These are phyloP conservation scores for Penicillium sp. DNA, from an alignment of 2,329 filamentous ascomycete species.

Conservation along the genomic window DNA sequence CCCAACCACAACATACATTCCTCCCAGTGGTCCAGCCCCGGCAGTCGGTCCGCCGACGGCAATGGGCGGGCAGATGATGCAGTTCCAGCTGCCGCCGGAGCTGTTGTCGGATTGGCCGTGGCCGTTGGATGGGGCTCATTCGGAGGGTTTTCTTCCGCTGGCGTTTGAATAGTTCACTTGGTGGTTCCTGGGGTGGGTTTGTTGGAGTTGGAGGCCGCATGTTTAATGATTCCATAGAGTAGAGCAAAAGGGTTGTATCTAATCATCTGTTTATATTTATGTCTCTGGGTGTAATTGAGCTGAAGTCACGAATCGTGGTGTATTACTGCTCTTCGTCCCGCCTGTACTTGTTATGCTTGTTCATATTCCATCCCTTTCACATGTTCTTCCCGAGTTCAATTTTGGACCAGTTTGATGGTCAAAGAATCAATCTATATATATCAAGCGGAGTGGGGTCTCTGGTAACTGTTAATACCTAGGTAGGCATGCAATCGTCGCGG, in stretches of 20 bases:
- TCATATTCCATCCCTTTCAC: background rate
- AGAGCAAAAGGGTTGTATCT: background rate
- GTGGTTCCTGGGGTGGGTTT: background rate
- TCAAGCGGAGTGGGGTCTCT: background rate
- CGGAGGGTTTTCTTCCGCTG: constrained; percentile 24
- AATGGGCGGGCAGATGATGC: constrained; percentile 24
- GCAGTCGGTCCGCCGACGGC: constrained; percentile 6
- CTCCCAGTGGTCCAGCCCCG: background rate
- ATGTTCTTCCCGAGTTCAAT: background rate
- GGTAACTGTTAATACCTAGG: background rate
- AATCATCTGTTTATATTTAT: background rate
- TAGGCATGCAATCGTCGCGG: too few relatives aligned
- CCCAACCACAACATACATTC: constrained; percentile 8
- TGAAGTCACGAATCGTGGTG: background rate
- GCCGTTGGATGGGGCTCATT: constrained; percentile 26
- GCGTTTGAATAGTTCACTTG: constrained; percentile 17
- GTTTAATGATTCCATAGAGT: background rate
- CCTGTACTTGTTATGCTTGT: background rate
- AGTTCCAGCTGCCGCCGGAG: constrained; percentile 43
- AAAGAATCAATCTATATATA: background rate
- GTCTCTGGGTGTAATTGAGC: background rate
- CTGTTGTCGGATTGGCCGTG: constrained; percentile 45
- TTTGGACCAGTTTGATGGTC: background rate
- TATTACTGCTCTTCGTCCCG: background rate
- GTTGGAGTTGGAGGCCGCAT: background rate